Evolutionary conservation across 768 basidiomycete species (phyloP).

Genomic region (Suillus luteus): DNA sequence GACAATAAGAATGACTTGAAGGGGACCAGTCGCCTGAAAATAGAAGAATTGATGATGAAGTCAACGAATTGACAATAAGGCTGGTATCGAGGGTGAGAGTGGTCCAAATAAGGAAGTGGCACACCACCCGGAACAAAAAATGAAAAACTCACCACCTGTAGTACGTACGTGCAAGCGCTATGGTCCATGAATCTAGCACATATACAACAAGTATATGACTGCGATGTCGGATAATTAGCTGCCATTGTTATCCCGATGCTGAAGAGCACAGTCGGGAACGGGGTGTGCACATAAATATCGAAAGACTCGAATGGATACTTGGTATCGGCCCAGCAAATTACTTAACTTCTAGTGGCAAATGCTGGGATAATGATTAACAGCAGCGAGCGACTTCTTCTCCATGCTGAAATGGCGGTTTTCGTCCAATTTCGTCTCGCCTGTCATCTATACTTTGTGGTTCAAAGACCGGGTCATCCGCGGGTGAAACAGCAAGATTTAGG

Average conservation of each 20-base stretch:
- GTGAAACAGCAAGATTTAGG: no score
- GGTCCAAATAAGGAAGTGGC: not conserved
- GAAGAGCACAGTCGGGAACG: not conserved
- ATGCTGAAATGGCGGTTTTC: not conserved
- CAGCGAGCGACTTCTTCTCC: not conserved
- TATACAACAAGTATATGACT: not conserved
- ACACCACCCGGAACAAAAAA: not conserved
- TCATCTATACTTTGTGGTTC: not conserved
- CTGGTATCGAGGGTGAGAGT: not conserved
- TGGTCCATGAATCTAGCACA: not conserved
- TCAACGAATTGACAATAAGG: constrained; percentile 5
- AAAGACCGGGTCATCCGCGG: not conserved
- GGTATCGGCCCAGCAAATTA: not conserved
- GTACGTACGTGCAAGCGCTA: not conserved
- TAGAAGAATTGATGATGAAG: not conserved
- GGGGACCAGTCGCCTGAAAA: not conserved
- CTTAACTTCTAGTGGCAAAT: not conserved
- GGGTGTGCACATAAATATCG: not conserved
- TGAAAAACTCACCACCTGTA: not conserved
- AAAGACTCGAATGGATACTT: not conserved
- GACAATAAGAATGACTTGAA: constrained; percentile 8
- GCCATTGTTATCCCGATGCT: not conserved
- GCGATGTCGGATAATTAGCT: not conserved
- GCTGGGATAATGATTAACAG: not conserved
- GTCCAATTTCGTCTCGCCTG: not conserved